phyloP scores from a whole-genome alignment of 139 green algal species.

The Dunaliella primolecta region DNA sequence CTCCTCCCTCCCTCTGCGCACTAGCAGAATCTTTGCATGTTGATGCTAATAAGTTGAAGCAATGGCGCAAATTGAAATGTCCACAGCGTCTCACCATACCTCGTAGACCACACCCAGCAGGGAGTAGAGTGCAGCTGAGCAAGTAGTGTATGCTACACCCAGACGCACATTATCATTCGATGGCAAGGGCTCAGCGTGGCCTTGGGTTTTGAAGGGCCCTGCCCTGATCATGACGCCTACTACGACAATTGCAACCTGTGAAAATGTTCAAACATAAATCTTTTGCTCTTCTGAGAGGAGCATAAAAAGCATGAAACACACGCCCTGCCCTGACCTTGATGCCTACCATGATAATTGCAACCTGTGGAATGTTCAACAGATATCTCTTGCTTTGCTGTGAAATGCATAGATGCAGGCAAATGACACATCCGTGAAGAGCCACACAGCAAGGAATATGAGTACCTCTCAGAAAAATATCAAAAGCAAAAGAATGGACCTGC shows the following conservation, averaged over 20 bases:
- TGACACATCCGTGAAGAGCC: too few relatives aligned
- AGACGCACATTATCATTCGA: background rate
- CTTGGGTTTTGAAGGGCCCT: too few relatives aligned
- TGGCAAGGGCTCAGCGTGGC: background rate
- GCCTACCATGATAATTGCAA: background rate
- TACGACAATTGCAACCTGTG: background rate
- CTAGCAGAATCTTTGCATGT: background rate
- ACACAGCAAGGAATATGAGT: too few relatives aligned
- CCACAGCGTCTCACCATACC: background rate
- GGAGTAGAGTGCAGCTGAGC: conserved; percentile 25
- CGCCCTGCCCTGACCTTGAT: background rate
- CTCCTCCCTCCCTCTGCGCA: background rate
- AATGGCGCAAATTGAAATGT: too few relatives aligned
- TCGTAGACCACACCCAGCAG: conserved; percentile 33
- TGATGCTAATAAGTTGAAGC: too few relatives aligned
- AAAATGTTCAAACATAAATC: background rate
- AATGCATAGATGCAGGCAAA: background rate
- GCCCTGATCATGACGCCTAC: background rate
- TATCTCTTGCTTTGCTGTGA: background rate
- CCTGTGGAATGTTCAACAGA: background rate
- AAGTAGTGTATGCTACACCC: background rate
- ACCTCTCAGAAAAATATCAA: too few relatives aligned
- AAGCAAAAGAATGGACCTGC: too few relatives aligned
- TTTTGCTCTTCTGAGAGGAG: background rate
- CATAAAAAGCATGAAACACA: background rate